These are phyloP conservation scores for Podospora conica DNA, from an alignment of 495 filamentous ascomycete genomes.

Conservation along the genomic window DNA sequence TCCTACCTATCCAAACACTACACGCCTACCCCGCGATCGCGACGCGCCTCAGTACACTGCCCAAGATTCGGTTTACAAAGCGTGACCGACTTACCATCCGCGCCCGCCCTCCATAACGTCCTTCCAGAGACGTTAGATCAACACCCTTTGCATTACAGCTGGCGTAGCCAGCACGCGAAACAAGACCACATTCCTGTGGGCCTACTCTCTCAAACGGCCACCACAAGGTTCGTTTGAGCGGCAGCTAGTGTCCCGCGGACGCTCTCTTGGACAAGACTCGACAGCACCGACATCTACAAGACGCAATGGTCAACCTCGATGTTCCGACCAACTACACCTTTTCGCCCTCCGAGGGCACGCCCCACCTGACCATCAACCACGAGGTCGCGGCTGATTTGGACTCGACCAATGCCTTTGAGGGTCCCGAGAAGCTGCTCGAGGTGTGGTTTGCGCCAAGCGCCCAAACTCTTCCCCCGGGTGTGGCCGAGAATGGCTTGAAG, in stretches of 20 bases:
- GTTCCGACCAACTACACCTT: conserved; percentile 74
- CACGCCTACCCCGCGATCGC: conserved; percentile 46
- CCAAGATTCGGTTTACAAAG: conserved; percentile 83
- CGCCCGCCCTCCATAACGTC: conserved; percentile 84
- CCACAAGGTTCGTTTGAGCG: conserved; percentile 87
- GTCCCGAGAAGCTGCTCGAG: conserved; percentile 96
- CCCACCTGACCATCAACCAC: conserved; percentile 92
- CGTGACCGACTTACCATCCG: conserved; percentile 75
- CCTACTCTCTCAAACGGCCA: conserved; percentile 92
- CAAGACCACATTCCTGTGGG: conserved; percentile 62
- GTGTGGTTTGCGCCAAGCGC: conserved; percentile 94
- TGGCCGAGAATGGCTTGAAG: conserved; percentile 75
- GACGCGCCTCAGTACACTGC: conserved; percentile 49
- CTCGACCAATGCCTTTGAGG: conserved; percentile 95
- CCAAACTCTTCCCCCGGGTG: conserved; percentile 60
- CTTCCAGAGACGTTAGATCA: conserved; percentile 48
- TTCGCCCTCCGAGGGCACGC: conserved; percentile 75
- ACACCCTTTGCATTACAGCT: conserved; percentile 43
- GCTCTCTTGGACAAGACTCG: conserved; percentile 23
- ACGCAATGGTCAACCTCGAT: conserved; percentile 67
- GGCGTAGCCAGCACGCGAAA: conserved; percentile 48
- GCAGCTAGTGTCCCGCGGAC: conserved; percentile 61
- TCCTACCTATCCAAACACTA: conserved; percentile 68
- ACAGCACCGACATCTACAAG: conserved; percentile 22
- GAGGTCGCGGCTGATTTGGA: conserved; percentile 91